Conservation (phyloP, 768 basidiomycete species). For the Clavulina sp. region DNA sequence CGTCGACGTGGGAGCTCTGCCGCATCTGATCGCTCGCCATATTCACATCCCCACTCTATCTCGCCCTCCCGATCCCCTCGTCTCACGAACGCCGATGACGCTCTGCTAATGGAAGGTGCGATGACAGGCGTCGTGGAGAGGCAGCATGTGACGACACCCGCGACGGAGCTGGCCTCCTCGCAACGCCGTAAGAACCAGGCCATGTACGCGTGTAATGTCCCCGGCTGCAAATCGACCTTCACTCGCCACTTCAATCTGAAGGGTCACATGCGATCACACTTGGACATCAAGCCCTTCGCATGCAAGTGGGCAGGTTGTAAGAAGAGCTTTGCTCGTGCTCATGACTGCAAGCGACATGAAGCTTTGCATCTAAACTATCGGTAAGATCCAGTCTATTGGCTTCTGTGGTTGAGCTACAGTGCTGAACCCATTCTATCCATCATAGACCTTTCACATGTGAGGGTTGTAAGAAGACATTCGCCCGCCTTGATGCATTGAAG, state of each 20-base stretch:
- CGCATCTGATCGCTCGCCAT: constrained; percentile 8
- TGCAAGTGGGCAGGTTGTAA: constrained; percentile 91
- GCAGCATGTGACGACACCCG: constrained; percentile 78
- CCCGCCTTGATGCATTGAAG: constrained; percentile 87
- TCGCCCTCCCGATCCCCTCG: constrained; percentile 5
- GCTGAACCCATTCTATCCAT: no score
- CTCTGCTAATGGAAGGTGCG: no score
- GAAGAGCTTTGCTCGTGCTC: constrained; percentile 86
- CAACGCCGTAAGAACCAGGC: constrained; percentile 78
- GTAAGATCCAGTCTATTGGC: no score
- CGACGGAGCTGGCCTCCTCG: constrained; percentile 75
- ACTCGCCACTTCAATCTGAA: constrained; percentile 89
- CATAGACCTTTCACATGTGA: constrained; percentile 89
- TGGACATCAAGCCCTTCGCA: constrained; percentile 86
- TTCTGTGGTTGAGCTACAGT: no score
- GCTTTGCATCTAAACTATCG: constrained; percentile 82
- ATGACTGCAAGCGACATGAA: constrained; percentile 94
- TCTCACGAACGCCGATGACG: neutral
- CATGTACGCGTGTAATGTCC: constrained; percentile 65
- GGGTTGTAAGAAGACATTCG: constrained; percentile 85
- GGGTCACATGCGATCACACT: constrained; percentile 89
- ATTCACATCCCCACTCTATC: constrained; percentile 5
- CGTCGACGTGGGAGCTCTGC: constrained; percentile 6
- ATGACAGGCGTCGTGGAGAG: constrained; percentile 28
- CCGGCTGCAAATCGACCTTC: constrained; percentile 73